Percentiles rank a stretch among this genome's conserved stretches.
These are phyloP conservation scores for Fusarium aywerte DNA, from an alignment of 2,329 filamentous ascomycete species.

Conservation along the genomic window DNA sequence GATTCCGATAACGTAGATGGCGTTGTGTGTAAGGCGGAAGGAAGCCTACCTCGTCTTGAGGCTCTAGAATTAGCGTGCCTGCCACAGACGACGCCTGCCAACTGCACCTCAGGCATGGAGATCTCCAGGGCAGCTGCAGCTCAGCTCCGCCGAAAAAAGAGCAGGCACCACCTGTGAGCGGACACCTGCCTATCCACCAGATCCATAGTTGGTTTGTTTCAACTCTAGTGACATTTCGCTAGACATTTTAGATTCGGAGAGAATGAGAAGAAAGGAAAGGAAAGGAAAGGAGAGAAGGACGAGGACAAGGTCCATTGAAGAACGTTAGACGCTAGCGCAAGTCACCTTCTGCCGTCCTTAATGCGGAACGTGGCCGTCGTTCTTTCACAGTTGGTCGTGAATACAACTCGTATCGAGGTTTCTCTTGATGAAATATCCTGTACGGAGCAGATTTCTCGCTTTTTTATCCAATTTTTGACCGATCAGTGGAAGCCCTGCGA, in stretches of 20 bases:
- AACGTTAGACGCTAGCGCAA: conserved; percentile 13
- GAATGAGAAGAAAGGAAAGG: conserved; percentile 8
- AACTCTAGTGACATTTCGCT: conserved; percentile 1
- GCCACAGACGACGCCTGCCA: not conserved
- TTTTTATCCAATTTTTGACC: not conserved
- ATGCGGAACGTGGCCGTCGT: conserved; percentile 19
- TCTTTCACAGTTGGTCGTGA: conserved; percentile 20
- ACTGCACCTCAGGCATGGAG: conserved; percentile 14
- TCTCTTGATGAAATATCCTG: not conserved
- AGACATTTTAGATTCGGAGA: conserved; percentile 10
- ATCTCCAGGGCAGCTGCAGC: conserved; percentile 16
- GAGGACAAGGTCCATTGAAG: conserved; percentile 2
- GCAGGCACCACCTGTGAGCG: conserved; percentile 9
- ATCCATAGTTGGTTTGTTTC: conserved; percentile 29
- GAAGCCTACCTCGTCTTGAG: conserved; percentile 2
- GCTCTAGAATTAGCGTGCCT: conserved; percentile 15
- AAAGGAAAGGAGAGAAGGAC: not conserved
- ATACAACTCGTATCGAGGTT: not conserved
- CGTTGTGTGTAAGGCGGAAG: conserved; percentile 1
- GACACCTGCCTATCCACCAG: conserved; percentile 16
- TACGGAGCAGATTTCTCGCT: conserved; percentile 1
- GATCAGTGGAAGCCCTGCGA: not conserved
- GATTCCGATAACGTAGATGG: conserved; percentile 5
- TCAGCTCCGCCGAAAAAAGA: not conserved
- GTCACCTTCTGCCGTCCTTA: conserved; percentile 14